Conservation (phyloP, 2,329 filamentous ascomycete species). For the Colletotrichum sp. region DNA sequence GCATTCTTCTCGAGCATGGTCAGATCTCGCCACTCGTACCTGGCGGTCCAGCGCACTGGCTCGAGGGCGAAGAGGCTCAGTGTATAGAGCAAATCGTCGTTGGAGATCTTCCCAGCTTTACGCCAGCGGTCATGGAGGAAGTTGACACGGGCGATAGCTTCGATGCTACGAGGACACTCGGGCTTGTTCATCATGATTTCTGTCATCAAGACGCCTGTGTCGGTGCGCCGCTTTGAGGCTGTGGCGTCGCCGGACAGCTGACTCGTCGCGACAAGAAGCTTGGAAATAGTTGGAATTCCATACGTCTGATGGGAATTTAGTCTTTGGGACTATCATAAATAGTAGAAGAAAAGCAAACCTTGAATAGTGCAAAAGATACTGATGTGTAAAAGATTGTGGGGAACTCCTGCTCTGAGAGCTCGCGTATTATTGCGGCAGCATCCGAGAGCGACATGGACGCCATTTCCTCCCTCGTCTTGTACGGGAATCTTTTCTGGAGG, state of each 20-base stretch:
- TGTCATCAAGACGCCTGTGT: conserved; percentile 53
- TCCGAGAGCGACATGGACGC: conserved; percentile 4
- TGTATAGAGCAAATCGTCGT: conserved; percentile 70
- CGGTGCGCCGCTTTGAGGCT: conserved; percentile 57
- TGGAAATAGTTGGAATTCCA: conserved; percentile 60
- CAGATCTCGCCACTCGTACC: conserved; percentile 62
- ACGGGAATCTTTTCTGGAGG: not conserved
- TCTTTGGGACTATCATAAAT: rapidly evolving
- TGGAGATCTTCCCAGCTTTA: conserved; percentile 61
- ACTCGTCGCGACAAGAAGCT: conserved; percentile 51
- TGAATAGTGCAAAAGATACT: conserved; percentile 65
- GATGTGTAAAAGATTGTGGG: conserved; percentile 55
- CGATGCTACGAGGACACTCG: conserved; percentile 44
- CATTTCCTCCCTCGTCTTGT: conserved; percentile 9
- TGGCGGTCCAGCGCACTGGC: conserved; percentile 55
- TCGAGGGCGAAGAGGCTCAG: conserved; percentile 63
- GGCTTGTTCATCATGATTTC: conserved; percentile 52
- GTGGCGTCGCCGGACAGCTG: conserved; percentile 47
- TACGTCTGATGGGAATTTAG: conserved; percentile 36
- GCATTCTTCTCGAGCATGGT: conserved; percentile 61
- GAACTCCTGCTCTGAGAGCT: conserved; percentile 57
- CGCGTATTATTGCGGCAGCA: conserved; percentile 37
- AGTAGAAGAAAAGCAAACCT: conserved; percentile 35
- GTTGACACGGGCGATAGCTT: conserved; percentile 68
- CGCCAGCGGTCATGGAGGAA: conserved; percentile 65